Conservation (phyloP, 2,329 filamentous ascomycete genomes). For the Corniculantispora saksenae region DNA sequence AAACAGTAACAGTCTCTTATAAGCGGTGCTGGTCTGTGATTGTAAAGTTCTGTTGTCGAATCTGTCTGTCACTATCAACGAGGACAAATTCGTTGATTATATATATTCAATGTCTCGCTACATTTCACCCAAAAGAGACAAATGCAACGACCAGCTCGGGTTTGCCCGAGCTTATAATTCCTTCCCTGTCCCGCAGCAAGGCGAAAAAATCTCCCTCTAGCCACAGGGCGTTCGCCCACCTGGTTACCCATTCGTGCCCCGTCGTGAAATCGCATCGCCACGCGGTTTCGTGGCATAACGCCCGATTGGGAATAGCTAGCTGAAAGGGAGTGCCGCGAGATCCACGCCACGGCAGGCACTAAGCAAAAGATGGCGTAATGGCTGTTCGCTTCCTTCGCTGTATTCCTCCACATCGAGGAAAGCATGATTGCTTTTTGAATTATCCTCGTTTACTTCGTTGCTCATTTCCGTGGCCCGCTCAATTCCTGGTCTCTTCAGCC, state of each 20-base stretch:
- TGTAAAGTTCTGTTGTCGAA: background rate
- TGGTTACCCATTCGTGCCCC: too few species aligned
- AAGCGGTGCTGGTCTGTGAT: background rate
- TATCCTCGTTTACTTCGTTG: too few species aligned
- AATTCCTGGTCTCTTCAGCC: too few species aligned
- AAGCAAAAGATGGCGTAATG: background rate
- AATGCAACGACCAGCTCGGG: background rate
- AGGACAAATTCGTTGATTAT: background rate
- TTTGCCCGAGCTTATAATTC: background rate
- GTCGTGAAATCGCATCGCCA: conserved; percentile 1
- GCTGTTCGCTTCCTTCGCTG: background rate
- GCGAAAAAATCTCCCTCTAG: background rate
- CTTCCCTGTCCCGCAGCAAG: background rate
- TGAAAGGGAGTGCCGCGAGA: background rate
- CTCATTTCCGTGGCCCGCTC: too few species aligned
- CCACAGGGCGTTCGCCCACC: background rate
- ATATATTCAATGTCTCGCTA: background rate
- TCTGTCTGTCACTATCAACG: background rate
- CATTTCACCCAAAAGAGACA: conserved; percentile 4
- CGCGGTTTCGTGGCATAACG: conserved; percentile 15
- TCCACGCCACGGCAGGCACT: background rate
- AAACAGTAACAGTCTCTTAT: background rate
- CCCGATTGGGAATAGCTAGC: conserved; percentile 14
- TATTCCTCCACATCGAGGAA: background rate
- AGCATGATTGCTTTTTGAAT: too few species aligned